These are phyloP conservation scores for Naganishia randhawae DNA, from an alignment of 768 basidiomycete genomes.

Conservation along the genomic window DNA sequence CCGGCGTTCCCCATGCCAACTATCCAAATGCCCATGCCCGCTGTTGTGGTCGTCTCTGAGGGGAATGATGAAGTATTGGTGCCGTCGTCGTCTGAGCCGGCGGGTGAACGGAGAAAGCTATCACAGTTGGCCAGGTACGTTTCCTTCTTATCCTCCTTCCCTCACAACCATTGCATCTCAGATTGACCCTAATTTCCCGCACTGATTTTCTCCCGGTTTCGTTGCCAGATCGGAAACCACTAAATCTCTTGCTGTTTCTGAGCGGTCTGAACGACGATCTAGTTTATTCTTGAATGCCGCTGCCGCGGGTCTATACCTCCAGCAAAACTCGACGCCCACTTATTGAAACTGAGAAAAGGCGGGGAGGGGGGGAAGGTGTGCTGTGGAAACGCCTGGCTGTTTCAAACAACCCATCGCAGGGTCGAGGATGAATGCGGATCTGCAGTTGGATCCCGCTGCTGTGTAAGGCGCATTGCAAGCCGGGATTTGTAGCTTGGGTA, in stretches of 20 bases:
- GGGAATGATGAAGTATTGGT: slow-evolving; percentile 1
- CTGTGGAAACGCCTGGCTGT: too few species aligned
- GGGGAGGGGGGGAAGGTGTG: too few species aligned
- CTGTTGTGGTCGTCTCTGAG: slow-evolving; percentile 10
- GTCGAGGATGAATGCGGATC: not conserved
- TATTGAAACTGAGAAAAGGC: too few species aligned
- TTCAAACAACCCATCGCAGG: not conserved
- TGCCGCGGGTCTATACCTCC: slow-evolving; percentile 59
- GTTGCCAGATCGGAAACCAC: slow-evolving; percentile 31
- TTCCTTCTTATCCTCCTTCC: not conserved
- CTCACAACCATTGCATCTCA: not conserved
- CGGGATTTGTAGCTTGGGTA: too few species aligned
- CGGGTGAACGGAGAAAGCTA: too few species aligned
- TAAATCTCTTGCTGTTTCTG: slow-evolving; percentile 30
- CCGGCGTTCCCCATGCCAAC: not conserved
- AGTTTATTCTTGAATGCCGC: slow-evolving; percentile 35
- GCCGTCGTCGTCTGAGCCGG: too few species aligned
- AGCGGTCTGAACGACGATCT: slow-evolving; percentile 34
- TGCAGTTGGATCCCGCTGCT: too few species aligned
- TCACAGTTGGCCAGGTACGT: slow-evolving; percentile 18
- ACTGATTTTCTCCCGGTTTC: not conserved
- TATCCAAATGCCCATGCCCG: slow-evolving; percentile 19
- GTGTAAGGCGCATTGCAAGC: not conserved
- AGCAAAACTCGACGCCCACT: slow-evolving; percentile 11
- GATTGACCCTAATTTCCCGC: too few species aligned